These are phyloP conservation scores for Galerina marginata DNA, from an alignment of 768 basidiomycete genomes.

Conservation along the genomic window DNA sequence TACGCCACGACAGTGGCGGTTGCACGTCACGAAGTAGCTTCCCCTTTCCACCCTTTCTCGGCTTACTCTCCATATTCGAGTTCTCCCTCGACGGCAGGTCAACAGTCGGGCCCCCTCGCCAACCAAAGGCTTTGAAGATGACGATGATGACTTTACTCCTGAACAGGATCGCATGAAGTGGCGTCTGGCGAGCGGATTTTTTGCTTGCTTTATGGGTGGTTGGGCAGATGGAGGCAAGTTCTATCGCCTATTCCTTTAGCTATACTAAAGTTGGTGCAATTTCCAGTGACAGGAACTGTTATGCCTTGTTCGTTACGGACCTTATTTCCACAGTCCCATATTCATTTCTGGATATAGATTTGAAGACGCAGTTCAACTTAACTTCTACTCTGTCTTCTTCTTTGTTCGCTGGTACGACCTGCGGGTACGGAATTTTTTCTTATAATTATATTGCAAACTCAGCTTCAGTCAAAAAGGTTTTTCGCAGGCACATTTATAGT, in stretches of 20 bases:
- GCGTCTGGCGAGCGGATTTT: constrained; percentile 47
- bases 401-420: constrained; percentile 52
- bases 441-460: background rate
- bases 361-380: constrained; percentile 51
- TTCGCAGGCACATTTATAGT: constrained; percentile 50
- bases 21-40: constrained; percentile 11
- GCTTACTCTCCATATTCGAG: constrained; percentile 21
- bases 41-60: constrained; percentile 13
- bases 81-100: constrained; percentile 22
- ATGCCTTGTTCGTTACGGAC: constrained; percentile 47
- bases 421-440: constrained; percentile 43
- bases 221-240: constrained; percentile 56
- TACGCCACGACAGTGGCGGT: constrained; percentile 19
- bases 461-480: constrained; percentile 39
- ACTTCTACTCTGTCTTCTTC: constrained; percentile 55
- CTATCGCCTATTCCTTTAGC: background rate
- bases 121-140: constrained; percentile 18
- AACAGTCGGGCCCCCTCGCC: constrained; percentile 27
- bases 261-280: constrained; percentile 4
- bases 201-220: constrained; percentile 53
- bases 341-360: constrained; percentile 37
- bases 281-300: constrained; percentile 58
- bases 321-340: background rate
- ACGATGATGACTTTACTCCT: constrained; percentile 5
- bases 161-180: constrained; percentile 33